These are phyloP conservation scores for Arabis hirsuta DNA, from an alignment of 345 rosid species.

Conservation along the genomic window DNA sequence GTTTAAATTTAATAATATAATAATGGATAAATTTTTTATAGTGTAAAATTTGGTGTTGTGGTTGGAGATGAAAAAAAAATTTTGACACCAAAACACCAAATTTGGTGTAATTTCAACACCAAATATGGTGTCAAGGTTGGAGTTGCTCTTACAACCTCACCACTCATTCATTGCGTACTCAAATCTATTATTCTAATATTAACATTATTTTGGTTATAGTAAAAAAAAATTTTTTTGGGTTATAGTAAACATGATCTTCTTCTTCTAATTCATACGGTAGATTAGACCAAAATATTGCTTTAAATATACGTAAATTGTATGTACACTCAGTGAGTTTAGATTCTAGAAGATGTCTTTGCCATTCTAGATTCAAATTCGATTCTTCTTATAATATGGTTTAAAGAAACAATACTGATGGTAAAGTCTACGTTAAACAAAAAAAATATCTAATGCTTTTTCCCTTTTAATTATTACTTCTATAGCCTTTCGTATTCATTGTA, in stretches of 20 bases:
- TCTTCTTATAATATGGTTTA: constrained; percentile 2
- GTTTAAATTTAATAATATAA: too few relatives aligned
- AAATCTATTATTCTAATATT: background rate
- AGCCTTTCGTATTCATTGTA: constrained; percentile 12
- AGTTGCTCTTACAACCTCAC: constrained; percentile 43
- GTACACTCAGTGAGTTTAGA: constrained; percentile 9
- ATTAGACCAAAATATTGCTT: constrained; percentile 25
- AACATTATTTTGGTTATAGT: background rate
- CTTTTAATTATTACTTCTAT: background rate
- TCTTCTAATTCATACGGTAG: constrained; percentile 13
- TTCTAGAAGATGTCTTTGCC: constrained; percentile 34
- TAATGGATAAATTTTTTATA: too few relatives aligned
- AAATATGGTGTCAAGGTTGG: too few relatives aligned
- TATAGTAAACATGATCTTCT: constrained; percentile 2
- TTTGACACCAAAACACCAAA: too few relatives aligned
- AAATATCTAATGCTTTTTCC: constrained; percentile 1
- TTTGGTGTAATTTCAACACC: too few relatives aligned
- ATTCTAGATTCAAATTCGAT: constrained; percentile 17
- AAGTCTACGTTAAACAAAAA: background rate
- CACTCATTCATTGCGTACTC: constrained; percentile 30
- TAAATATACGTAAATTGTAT: background rate
- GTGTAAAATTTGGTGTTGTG: too few relatives aligned
- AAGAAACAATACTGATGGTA: background rate
- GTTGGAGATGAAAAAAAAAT: too few relatives aligned
- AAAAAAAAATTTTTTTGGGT: too few relatives aligned